These are phyloP conservation scores for Lasiosphaeria miniovina DNA, from an alignment of 495 filamentous ascomycete genomes.

Conservation along the genomic window DNA sequence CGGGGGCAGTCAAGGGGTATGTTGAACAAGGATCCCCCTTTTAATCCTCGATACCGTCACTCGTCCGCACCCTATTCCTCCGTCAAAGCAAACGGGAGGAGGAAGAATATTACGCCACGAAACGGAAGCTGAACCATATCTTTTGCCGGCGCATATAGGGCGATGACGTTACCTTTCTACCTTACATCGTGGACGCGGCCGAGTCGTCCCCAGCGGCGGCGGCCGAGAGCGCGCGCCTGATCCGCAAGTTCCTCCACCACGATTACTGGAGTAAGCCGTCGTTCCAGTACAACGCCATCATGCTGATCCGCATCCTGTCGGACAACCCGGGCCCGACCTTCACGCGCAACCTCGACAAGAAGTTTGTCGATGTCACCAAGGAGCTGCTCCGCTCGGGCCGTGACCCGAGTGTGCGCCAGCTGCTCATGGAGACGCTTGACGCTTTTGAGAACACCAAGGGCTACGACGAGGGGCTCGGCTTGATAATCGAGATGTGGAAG, in stretches of 20 bases:
- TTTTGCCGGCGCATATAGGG: constrained; percentile 45
- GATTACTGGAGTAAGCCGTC: constrained; percentile 59
- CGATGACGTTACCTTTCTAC: constrained; percentile 90
- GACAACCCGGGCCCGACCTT: constrained; percentile 92
- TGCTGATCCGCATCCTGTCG: constrained; percentile 87
- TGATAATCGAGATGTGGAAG: constrained; percentile 78
- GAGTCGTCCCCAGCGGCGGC: constrained; percentile 88
- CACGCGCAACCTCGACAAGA: constrained; percentile 77
- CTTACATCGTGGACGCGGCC: constrained; percentile 88
- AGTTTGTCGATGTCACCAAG: constrained; percentile 74
- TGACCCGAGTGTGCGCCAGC: constrained; percentile 75
- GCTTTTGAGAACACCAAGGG: constrained; percentile 63
- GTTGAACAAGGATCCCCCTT: constrained; percentile 15
- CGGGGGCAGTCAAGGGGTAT: constrained; percentile 59
- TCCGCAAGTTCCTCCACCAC: constrained; percentile 76
- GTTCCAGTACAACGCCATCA: constrained; percentile 92
- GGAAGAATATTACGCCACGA: too few species aligned
- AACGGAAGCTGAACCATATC: neutral
- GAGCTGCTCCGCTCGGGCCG: constrained; percentile 67
- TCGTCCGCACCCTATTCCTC: too few species aligned
- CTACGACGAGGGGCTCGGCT: constrained; percentile 67
- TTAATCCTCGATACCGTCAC: too few species aligned
- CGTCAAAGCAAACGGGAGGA: too few species aligned
- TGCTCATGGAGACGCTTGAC: constrained; percentile 82
- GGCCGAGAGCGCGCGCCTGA: constrained; percentile 66